These are phyloP conservation scores for Fomitiporia mediterranea DNA, from an alignment of 1,284 basidiomycete species.

Conservation along the genomic window DNA sequence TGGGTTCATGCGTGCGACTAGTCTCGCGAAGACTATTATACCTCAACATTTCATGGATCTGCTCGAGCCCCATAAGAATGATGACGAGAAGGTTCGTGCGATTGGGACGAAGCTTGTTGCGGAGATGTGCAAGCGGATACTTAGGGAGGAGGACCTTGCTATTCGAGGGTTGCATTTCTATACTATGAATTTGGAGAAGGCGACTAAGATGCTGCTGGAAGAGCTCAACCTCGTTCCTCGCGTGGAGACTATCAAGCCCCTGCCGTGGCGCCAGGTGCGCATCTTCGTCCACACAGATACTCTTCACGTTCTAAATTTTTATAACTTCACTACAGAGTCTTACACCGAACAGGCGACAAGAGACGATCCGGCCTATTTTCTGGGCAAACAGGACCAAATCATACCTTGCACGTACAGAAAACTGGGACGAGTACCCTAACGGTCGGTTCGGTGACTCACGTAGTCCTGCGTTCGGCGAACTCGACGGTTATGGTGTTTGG, in stretches of 20 bases:
- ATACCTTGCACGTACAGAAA: slow-evolving; percentile 87
- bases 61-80: slow-evolving; percentile 86
- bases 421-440: slow-evolving; percentile 99
- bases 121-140: slow-evolving; percentile 81
- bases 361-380: slow-evolving; percentile 92
- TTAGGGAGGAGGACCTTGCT: slow-evolving; percentile 73
- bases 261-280: slow-evolving; percentile 87
- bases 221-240: slow-evolving; percentile 82
- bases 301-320: slow-evolving; percentile 2
- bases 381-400: slow-evolving; percentile 93
- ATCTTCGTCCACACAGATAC: neutral
- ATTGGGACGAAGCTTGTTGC: slow-evolving; percentile 86
- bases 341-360: slow-evolving; percentile 81
- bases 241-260: slow-evolving; percentile 81
- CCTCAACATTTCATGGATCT: slow-evolving; percentile 78
- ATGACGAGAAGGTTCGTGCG: slow-evolving; percentile 87
- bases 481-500: slow-evolving; percentile 91
- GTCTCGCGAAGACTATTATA: slow-evolving; percentile 80
- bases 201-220: slow-evolving; percentile 87
- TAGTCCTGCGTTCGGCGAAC: slow-evolving; percentile 95
- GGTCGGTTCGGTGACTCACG: slow-evolving; percentile 97
- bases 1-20: slow-evolving; percentile 90
- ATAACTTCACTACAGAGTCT: slow-evolving; percentile 54
- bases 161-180: slow-evolving; percentile 93
- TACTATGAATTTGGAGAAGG: slow-evolving; percentile 97